Base-by-base conservation (phyloP, 805 yeast genomes). In the Myxozyma geophila region DNA sequence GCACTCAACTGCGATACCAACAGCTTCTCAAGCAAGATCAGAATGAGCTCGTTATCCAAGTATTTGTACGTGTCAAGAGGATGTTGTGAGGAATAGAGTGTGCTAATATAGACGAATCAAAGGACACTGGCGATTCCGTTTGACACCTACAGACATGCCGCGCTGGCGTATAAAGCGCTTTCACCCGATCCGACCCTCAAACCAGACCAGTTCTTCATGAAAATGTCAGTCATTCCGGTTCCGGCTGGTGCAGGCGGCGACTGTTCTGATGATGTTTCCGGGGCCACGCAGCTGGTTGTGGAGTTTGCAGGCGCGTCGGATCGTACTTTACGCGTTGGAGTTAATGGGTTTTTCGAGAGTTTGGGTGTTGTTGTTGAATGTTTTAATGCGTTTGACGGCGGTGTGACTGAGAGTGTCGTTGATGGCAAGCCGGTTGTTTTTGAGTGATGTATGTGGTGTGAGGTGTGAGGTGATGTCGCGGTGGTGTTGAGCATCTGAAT, bases 131-230 rank as follows among this genome's bases (percentile, higher is more conserved):
- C 77, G 21, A 79, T 92, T 7, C 97, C 97, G 7, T 88, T 91
- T 70, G 82, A 81, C 66, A 79, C 78, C 3, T 73, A 70, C 0
- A 72, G 75, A 44, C 93, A 90, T 70, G 92, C 96, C 0, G 55
- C 60, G 2, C 86, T 89, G 2, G 93, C 95, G 0, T 70, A 75
- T 47, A 76, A 78, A n/a, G 79, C 90, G 1, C 78, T 90, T 23
- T 70, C 77, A 3, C 96, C 93, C 0, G 97, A 91, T 72, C 96
- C 96, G 1, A 86, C 88, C n/a, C 78, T 92, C 66, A 87, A 85
- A 71, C 87, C 87, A 1, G 79, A 82, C 58, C 95, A 90, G 73
- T 79, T 91, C 54, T 73, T 75, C 17, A 86, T 86, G 4, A 69
- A 68, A 0, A 85, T 85, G 66, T 51, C 72, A 6, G 72, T 76